Percentiles rank a stretch among this genome's conserved stretches.
Conservation (phyloP, 495 filamentous ascomycete genomes). For the Mycothermus thermophilus region DNA sequence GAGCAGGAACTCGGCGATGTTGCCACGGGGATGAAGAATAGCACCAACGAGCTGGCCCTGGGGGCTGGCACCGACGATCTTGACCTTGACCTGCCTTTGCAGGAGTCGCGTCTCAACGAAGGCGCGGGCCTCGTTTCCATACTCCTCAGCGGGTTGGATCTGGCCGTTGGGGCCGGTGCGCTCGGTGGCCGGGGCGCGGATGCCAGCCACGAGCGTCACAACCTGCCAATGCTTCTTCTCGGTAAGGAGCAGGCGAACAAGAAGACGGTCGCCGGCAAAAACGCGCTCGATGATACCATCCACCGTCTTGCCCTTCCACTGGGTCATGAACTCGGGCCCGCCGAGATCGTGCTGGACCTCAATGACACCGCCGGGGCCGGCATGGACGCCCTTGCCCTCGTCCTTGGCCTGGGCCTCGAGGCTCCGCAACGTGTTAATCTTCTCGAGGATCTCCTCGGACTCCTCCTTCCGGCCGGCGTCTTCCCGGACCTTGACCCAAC, state of each 20-base stretch:
- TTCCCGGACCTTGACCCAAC: constrained; percentile 82
- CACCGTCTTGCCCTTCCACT: constrained; percentile 63
- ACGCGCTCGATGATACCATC: constrained; percentile 74
- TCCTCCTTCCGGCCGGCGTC: constrained; percentile 83
- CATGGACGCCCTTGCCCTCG: constrained; percentile 70
- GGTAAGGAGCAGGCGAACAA: constrained; percentile 63
- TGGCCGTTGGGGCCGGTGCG: constrained; percentile 64
- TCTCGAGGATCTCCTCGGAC: constrained; percentile 51
- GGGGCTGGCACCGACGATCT: constrained; percentile 71
- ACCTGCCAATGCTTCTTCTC: constrained; percentile 68
- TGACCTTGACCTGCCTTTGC: constrained; percentile 70
- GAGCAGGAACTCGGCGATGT: constrained; percentile 77
- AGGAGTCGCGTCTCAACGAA: constrained; percentile 76
- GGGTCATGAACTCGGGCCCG: constrained; percentile 58
- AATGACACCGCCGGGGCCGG: constrained; percentile 41
- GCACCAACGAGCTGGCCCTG: constrained; percentile 71
- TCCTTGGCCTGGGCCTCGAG: constrained; percentile 70
- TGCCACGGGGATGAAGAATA: constrained; percentile 76
- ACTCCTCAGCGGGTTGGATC: constrained; percentile 72
- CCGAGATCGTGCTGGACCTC: constrained; percentile 67
- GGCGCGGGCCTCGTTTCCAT: constrained; percentile 68
- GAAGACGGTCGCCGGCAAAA: constrained; percentile 75
- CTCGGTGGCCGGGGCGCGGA: constrained; percentile 74
- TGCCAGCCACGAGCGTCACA: constrained; percentile 76
- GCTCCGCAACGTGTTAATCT: constrained; percentile 59